Conservation (phyloP, 441 rosid species). For the Populus hybrid region DNA sequence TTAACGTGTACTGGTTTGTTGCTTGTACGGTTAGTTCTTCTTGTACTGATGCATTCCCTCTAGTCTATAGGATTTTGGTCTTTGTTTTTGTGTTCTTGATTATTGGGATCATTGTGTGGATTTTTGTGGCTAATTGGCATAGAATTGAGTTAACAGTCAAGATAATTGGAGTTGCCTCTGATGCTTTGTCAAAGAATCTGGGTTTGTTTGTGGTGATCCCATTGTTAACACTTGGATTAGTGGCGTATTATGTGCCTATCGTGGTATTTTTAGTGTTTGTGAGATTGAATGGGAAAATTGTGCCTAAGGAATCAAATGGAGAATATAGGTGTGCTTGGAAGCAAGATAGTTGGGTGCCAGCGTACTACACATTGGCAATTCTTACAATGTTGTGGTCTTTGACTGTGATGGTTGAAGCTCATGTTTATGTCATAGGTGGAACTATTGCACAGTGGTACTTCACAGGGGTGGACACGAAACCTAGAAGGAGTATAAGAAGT, state of each 20-base stretch:
- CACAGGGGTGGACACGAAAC: constrained; percentile 58
- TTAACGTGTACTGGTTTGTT: constrained; percentile 84
- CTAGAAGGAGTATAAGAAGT: constrained; percentile 59
- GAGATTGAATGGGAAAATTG: constrained; percentile 67
- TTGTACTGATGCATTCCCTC: constrained; percentile 60
- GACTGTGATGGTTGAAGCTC: constrained; percentile 67
- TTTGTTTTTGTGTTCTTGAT: constrained; percentile 59
- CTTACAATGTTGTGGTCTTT: constrained; percentile 86
- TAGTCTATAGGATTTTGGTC: constrained; percentile 60
- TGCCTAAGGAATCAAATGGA: constrained; percentile 44
- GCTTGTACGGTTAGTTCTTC: constrained; percentile 69
- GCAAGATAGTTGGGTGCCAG: constrained; percentile 89
- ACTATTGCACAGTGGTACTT: constrained; percentile 87
- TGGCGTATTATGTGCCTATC: constrained; percentile 61
- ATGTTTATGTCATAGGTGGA: constrained; percentile 80
- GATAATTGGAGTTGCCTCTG: constrained; percentile 69
- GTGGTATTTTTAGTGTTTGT: constrained; percentile 75
- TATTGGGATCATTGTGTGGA: constrained; percentile 69
- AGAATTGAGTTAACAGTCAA: constrained; percentile 66
- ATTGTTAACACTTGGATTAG: constrained; percentile 46
- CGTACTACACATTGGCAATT: constrained; percentile 67
- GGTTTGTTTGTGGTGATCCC: constrained; percentile 61
- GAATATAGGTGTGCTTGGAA: constrained; percentile 69
- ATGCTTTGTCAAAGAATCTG: constrained; percentile 69
- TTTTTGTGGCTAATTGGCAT: constrained; percentile 73